These are phyloP conservation scores for Fusarium sterilihyphosum DNA, from an alignment of 2,329 filamentous ascomycete genomes.

Conservation along the genomic window DNA sequence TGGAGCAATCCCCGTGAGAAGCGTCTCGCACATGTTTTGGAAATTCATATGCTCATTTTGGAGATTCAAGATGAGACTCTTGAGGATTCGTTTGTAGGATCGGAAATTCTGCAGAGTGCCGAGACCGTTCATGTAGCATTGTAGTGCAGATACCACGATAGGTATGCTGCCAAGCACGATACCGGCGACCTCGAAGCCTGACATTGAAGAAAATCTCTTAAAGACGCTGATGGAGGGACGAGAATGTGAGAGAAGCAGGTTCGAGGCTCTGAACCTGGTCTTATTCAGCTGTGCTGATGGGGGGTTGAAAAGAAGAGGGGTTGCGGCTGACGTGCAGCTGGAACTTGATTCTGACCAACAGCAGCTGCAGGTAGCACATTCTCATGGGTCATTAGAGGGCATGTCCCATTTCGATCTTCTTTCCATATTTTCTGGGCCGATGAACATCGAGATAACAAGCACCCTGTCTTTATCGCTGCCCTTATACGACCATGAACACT, in stretches of 20 bases:
- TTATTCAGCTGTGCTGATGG: not conserved
- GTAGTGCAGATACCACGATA: not conserved
- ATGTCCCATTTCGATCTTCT: fast-evolving
- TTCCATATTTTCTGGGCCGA: not conserved
- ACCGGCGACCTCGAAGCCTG: not conserved
- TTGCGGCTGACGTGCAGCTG: not conserved
- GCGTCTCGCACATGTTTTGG: not conserved
- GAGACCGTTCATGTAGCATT: not conserved
- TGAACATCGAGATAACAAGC: not conserved
- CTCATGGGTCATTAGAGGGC: fast-evolving
- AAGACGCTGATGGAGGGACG: fast-evolving
- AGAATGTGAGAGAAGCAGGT: fast-evolving
- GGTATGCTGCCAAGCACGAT: not conserved
- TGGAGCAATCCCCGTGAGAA: not conserved
- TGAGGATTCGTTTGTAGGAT: not conserved
- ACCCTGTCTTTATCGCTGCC: too few species aligned
- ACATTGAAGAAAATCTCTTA: too few species aligned
- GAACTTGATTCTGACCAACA: not conserved
- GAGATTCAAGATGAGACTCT: not conserved
- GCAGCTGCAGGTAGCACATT: not conserved
- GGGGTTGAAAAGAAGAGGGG: not conserved
- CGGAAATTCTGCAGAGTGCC: not conserved
- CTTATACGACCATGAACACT: too few species aligned
- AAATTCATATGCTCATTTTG: not conserved
- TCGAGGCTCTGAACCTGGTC: fast-evolving